Evolutionary conservation across 2,329 filamentous ascomycete species (phyloP).

Genomic region (Stachybotrys chartarum): DNA sequence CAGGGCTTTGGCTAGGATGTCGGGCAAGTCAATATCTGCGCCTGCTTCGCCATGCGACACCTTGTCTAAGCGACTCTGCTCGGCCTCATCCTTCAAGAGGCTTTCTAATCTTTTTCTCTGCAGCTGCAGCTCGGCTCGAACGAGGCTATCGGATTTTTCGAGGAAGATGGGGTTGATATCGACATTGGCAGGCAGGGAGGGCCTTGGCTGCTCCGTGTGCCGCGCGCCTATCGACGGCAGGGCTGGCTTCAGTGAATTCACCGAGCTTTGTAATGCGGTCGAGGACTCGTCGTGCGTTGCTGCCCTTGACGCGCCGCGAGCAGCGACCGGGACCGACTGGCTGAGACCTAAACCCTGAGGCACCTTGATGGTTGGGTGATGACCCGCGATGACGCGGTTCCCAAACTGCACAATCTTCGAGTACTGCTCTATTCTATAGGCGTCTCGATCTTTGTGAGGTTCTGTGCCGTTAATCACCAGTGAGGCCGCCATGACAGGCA

Average conservation of each 20-base stretch:
- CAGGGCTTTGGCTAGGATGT: slow-evolving; percentile 65
- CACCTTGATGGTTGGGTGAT: slow-evolving; percentile 56
- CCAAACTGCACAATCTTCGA: slow-evolving; percentile 74
- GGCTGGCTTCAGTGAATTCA: slow-evolving; percentile 24
- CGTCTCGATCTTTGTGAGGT: neutral
- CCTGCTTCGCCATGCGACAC: slow-evolving; percentile 44
- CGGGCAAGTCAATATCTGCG: slow-evolving; percentile 63
- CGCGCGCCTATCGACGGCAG: neutral
- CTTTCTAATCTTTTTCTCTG: slow-evolving; percentile 79
- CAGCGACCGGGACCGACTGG: slow-evolving; percentile 9
- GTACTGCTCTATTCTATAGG: slow-evolving; percentile 47
- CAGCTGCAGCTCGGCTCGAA: slow-evolving; percentile 73
- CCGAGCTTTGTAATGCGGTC: slow-evolving; percentile 24
- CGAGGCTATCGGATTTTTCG: slow-evolving; percentile 77
- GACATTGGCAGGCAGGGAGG: slow-evolving; percentile 33
- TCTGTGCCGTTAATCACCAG: neutral
- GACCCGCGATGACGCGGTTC: slow-evolving; percentile 73
- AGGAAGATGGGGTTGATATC: slow-evolving; percentile 78
- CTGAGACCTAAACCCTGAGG: slow-evolving; percentile 31
- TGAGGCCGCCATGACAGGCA: neutral
- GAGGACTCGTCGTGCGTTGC: slow-evolving; percentile 6
- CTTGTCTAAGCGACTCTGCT: slow-evolving; percentile 45
- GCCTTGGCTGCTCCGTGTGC: neutral
- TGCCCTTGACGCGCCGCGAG: slow-evolving; percentile 12
- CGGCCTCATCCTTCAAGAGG: slow-evolving; percentile 67